Conservation (phyloP, 495 filamentous ascomycete species). For the Aspergillus avenaceus region DNA sequence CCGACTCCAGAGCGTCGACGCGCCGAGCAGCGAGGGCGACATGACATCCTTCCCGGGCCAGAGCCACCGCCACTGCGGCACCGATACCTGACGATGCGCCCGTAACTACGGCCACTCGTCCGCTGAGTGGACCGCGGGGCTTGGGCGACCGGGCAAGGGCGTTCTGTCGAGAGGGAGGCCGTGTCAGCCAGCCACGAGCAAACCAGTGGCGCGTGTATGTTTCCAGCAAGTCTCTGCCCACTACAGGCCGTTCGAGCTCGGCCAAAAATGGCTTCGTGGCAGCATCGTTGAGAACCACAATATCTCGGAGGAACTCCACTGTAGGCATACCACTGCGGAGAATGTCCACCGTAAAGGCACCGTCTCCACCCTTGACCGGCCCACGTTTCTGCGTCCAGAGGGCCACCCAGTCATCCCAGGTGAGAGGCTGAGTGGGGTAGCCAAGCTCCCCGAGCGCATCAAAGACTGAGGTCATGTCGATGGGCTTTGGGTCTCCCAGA, state of each 20-base stretch:
- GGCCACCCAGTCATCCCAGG: constrained; percentile 60
- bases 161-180: constrained; percentile 42
- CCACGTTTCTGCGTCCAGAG: constrained; percentile 59
- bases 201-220: constrained; percentile 68
- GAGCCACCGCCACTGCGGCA: constrained; percentile 42
- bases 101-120: constrained; percentile 48
- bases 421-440: constrained; percentile 53
- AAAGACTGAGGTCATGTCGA: constrained; percentile 53
- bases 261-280: constrained; percentile 51
- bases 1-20: constrained; percentile 51
- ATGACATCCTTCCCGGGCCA: constrained; percentile 54
- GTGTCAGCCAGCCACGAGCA: constrained; percentile 61
- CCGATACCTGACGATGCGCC: constrained; percentile 51
- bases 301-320: constrained; percentile 52
- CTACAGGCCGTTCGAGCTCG: constrained; percentile 54
- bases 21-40: constrained; percentile 62
- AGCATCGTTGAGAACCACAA: constrained; percentile 59
- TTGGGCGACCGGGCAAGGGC: constrained; percentile 29
- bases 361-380: constrained; percentile 52
- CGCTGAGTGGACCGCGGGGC: constrained; percentile 46
- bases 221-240: constrained; percentile 55
- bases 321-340: constrained; percentile 60
- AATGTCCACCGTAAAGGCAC: constrained; percentile 52
- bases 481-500: constrained; percentile 60
- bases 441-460: constrained; percentile 54